phyloP scores from a whole-genome alignment of 2,329 filamentous ascomycete species.

The Paecilomyces fulvus region DNA sequence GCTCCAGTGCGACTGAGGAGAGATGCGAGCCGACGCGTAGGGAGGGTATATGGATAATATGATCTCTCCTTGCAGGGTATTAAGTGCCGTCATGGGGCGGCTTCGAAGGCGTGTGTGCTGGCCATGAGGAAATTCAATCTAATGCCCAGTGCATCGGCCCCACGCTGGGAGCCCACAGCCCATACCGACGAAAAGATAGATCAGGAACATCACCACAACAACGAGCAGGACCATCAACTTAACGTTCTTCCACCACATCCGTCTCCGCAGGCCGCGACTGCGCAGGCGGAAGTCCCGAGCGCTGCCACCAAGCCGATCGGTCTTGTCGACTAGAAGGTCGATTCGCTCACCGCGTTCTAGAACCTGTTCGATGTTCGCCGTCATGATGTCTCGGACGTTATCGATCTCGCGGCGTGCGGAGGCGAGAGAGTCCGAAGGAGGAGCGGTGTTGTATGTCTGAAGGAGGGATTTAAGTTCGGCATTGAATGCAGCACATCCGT shows the following conservation, averaged over 20 bases:
- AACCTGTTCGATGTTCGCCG: conserved; percentile 83
- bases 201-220: conserved; percentile 55
- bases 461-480: conserved; percentile 66
- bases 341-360: conserved; percentile 88
- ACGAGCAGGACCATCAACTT: conserved; percentile 86
- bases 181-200: conserved; percentile 65
- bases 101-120: background rate
- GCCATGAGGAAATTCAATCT: background rate
- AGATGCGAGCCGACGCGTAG: too few species aligned
- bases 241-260: conserved; percentile 99
- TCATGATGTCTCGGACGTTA: conserved; percentile 87
- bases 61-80: background rate
- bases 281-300: conserved; percentile 85
- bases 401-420: conserved; percentile 87
- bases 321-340: conserved; percentile 92
- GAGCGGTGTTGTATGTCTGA: conserved; percentile 73
- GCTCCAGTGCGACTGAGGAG: background rate
- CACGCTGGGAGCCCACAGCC: conserved; percentile 60
- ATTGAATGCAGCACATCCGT: conserved; percentile 87
- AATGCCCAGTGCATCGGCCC: conserved; percentile 32
- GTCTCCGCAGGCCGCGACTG: conserved; percentile 73
- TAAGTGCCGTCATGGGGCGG: background rate
- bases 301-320: conserved; percentile 78
- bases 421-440: conserved; percentile 69
- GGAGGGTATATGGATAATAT: background rate